Evolutionary conservation across 352 stramenopile species (phyloP).

Genomic region (Aphanomyces astaci): DNA sequence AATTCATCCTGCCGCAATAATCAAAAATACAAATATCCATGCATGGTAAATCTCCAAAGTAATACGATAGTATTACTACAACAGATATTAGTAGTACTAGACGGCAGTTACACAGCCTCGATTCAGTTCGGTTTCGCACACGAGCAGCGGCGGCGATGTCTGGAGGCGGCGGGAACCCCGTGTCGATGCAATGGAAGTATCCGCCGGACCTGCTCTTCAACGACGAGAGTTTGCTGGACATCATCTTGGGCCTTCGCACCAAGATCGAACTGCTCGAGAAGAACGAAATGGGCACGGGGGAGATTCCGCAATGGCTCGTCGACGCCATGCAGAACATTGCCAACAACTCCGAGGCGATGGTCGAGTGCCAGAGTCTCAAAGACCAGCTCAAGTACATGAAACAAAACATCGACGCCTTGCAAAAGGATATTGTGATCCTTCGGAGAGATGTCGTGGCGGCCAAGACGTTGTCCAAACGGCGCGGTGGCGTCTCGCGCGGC

Average conservation of each 20-base stretch:
- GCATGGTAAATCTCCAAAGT: too few relatives aligned
- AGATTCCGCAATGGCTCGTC: constrained; percentile 58
- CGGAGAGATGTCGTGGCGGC: constrained; percentile 38
- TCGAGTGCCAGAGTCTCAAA: constrained; percentile 66
- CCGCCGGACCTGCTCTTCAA: constrained; percentile 70
- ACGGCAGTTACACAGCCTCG: background rate
- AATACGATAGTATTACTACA: too few relatives aligned
- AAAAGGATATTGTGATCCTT: constrained; percentile 75
- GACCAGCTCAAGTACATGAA: constrained; percentile 53
- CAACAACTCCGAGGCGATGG: constrained; percentile 67
- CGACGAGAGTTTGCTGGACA: constrained; percentile 64
- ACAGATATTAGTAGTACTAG: too few relatives aligned
- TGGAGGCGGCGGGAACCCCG: background rate
- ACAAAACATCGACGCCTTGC: constrained; percentile 29
- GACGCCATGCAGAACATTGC: constrained; percentile 69
- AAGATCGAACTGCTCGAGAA: constrained; percentile 64
- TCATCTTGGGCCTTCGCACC: constrained; percentile 55
- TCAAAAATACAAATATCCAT: too few relatives aligned
- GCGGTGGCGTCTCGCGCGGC: background rate
- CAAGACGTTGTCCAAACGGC: constrained; percentile 7
- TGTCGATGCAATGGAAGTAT: constrained; percentile 44
- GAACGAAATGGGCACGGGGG: constrained; percentile 67
- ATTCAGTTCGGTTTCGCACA: too few relatives aligned
- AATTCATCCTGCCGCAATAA: too few relatives aligned
- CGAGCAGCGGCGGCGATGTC: too few relatives aligned